Percentiles rank a stretch among this genome's conserved stretches.
phyloP scores from a whole-genome alignment of 2,329 filamentous ascomycete genomes.

The Cladobotryum mycophilum region DNA sequence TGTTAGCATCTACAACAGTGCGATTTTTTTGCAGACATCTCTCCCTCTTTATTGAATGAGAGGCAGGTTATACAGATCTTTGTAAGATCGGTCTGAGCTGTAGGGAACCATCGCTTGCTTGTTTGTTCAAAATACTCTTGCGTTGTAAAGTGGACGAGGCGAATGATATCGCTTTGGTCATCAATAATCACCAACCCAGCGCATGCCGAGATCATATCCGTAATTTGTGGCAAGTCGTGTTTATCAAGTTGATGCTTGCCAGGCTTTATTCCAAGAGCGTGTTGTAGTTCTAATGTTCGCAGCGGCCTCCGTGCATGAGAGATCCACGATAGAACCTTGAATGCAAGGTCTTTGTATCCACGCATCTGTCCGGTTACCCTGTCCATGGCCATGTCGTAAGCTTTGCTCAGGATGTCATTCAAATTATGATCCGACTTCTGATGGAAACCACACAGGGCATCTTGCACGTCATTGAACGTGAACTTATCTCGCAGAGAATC shows the following conservation, averaged over 20 bases:
- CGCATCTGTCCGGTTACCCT: conserved; percentile 31
- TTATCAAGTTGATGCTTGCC: conserved; percentile 22
- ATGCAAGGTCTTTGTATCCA: conserved; percentile 28
- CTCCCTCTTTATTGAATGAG: neutral
- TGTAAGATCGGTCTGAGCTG: neutral
- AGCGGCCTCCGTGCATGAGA: conserved; percentile 28
- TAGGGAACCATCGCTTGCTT: neutral
- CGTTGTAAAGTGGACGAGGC: conserved; percentile 38
- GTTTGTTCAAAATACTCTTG: conserved; percentile 34
- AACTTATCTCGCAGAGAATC: neutral
- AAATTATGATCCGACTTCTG: neutral
- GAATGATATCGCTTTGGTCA: conserved; percentile 24
- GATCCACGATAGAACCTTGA: conserved; percentile 33
- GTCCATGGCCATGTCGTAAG: conserved; percentile 18
- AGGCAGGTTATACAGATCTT: neutral
- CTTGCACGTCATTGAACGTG: no score
- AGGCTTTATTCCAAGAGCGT: conserved; percentile 33
- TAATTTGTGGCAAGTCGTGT: conserved; percentile 26
- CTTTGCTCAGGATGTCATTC: neutral
- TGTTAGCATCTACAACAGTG: neutral
- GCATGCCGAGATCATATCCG: conserved; percentile 30
- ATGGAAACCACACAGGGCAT: no score
- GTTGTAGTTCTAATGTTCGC: conserved; percentile 27
- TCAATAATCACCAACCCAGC: conserved; percentile 35
- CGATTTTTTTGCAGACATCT: neutral